These are phyloP conservation scores for Papilionanthe hybrid DNA, from an alignment of 116 monocot species.

Conservation along the genomic window DNA sequence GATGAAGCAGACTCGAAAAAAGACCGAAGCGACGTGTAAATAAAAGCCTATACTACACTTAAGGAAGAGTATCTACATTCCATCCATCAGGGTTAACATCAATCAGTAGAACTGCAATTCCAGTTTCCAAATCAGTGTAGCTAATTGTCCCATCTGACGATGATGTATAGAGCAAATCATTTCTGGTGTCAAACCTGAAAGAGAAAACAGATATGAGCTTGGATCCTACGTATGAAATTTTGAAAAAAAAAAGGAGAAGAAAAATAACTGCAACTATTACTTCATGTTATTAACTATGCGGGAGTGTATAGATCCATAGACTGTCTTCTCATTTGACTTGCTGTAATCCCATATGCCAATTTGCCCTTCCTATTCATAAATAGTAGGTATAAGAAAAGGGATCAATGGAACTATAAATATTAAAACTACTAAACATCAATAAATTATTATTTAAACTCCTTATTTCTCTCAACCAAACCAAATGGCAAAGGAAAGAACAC, in stretches of 20 bases:
- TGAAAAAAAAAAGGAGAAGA: slow-evolving; percentile 6
- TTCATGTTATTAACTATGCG: slow-evolving; percentile 92
- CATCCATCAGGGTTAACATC: slow-evolving; percentile 88
- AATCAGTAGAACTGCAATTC: slow-evolving; percentile 47
- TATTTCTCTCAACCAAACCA: neutral
- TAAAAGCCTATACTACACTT: neutral
- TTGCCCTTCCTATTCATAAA: slow-evolving; percentile 69
- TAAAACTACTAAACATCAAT: neutral
- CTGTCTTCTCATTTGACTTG: slow-evolving; percentile 72
- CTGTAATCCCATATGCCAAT: slow-evolving; percentile 84
- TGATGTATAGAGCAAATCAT: slow-evolving; percentile 67
- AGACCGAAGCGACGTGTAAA: neutral
- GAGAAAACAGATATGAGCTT: neutral
- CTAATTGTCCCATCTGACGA: slow-evolving; percentile 88
- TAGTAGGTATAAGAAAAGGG: slow-evolving; percentile 4
- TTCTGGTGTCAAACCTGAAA: slow-evolving; percentile 58
- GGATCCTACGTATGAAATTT: neutral
- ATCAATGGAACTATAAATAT: neutral
- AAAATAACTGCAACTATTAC: slow-evolving; percentile 30
- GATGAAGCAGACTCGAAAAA: neutral
- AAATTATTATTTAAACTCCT: neutral
- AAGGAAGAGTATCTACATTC: slow-evolving; percentile 52
- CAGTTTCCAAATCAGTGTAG: slow-evolving; percentile 81
- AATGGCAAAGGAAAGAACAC: neutral
- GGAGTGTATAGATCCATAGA: slow-evolving; percentile 72